Base-by-base conservation (phyloP, 2,329 filamentous ascomycete species). In the Alternaria consortialis region DNA sequence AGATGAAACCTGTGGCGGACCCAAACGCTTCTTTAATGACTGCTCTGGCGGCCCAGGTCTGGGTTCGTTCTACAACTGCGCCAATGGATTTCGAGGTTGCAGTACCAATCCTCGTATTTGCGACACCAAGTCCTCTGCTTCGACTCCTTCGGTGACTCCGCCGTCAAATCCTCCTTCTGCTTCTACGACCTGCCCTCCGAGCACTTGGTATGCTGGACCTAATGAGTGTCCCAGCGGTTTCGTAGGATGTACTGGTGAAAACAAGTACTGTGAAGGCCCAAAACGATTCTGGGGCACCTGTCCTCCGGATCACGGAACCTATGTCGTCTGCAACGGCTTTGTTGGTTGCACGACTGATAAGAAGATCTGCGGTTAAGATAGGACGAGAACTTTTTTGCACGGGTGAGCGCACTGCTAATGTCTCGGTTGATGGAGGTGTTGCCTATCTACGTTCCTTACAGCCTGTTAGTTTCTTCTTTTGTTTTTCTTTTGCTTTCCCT, bases 21-120 rank as follows among this genome's bases (percentile, higher is more conserved):
- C 20, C 20, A 20, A 20, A 20, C 20, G 20, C 20, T 20, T 20
- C 20, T 20, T 29, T 5, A 52, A 39, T 23, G 48, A 52, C 32
- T 52, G 48, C 48, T 39, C 23, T 52, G 48, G 32, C 12, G 31
- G 32, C 7, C 34, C 48, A 7, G 48, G 48, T 4, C 48, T 52
- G 27, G 48, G 48, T 39, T 52, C 48, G 39, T 52, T 52, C 32
- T 39, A 52, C 23, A 37, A 23, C 32, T 52, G 48, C 48, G 27
- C 13, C 36, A 37, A 39, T n/a, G 32, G 32, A 13, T 52, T 52
- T 23, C 25, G 23, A 23, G 48, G 48, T 15, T 52, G 48, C 32
- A 52, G 32, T 12, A 52, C 48, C 34, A 52, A 52, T 39, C 20
- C 32, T 15, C 37, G 39, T 36, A 52, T 52, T 17, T 52, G 48